These are phyloP conservation scores for Purpureocillium takamizusanense DNA, from an alignment of 2,329 filamentous ascomycete genomes.

Conservation along the genomic window DNA sequence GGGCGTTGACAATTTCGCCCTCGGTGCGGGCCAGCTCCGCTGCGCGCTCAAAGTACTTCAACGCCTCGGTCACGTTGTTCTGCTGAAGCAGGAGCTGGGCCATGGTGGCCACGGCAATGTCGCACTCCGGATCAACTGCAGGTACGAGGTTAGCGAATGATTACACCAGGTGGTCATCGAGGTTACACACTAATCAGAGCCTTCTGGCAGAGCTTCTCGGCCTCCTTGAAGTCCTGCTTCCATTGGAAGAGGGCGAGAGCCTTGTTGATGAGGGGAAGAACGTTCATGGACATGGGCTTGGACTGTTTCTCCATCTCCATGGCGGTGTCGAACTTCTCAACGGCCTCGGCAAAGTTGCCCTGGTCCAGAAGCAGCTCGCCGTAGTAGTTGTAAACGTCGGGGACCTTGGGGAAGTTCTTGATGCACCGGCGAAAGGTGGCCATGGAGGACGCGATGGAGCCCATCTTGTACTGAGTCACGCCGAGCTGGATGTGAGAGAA, in stretches of 20 bases:
- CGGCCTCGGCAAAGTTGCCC: conserved; percentile 87
- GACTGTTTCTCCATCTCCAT: conserved; percentile 96
- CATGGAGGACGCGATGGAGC: neutral
- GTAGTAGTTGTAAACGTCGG: conserved; percentile 99
- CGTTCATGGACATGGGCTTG: conserved; percentile 94
- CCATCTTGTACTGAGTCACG: conserved; percentile 94
- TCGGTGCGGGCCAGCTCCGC: conserved; percentile 92
- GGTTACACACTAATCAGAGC: conserved; percentile 77
- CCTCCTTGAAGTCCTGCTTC: conserved; percentile 93
- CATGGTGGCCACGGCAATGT: conserved; percentile 98
- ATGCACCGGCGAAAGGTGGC: conserved; percentile 86
- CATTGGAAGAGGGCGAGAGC: conserved; percentile 94
- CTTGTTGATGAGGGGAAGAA: conserved; percentile 97
- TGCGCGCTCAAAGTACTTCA: conserved; percentile 94
- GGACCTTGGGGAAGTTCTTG: conserved; percentile 95
- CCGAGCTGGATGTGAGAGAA: conserved; percentile 99
- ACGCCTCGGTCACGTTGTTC: conserved; percentile 89
- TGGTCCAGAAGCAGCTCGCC: conserved; percentile 95
- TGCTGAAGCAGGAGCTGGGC: conserved; percentile 94
- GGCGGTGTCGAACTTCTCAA: conserved; percentile 97
- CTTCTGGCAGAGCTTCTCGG: conserved; percentile 94
- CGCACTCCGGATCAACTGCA: conserved; percentile 91
- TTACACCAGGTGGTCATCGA: conserved; percentile 4
- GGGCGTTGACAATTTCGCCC: conserved; percentile 88
- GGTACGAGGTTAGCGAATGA: conserved; percentile 23